These are phyloP conservation scores for Penicillium thymicola DNA, from an alignment of 2,329 filamentous ascomycete genomes.

Conservation along the genomic window DNA sequence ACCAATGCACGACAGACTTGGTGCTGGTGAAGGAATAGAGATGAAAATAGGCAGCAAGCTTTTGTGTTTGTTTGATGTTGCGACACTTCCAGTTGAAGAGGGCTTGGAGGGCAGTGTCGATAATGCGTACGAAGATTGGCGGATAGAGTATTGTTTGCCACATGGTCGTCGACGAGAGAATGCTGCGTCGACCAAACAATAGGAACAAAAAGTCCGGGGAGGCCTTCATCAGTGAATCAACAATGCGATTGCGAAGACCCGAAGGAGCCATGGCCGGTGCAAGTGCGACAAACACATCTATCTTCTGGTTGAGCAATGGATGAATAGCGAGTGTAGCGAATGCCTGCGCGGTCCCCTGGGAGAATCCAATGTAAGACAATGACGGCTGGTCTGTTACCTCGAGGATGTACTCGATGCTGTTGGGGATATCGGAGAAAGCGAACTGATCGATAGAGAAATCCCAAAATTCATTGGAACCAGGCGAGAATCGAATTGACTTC, in stretches of 20 bases:
- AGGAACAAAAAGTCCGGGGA: constrained; percentile 90
- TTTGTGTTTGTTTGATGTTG: constrained; percentile 84
- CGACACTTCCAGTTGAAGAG: constrained; percentile 84
- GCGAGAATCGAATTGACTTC: constrained; percentile 75
- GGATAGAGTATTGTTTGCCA: constrained; percentile 97
- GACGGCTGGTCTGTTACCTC: constrained; percentile 77
- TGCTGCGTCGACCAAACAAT: constrained; percentile 85
- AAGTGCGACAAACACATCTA: constrained; percentile 93
- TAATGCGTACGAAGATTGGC: constrained; percentile 82
- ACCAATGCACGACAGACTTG: constrained; percentile 98
- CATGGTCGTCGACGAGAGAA: constrained; percentile 89
- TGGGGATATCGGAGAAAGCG: constrained; percentile 93
- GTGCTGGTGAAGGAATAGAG: constrained; percentile 95
- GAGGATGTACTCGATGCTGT: constrained; percentile 89
- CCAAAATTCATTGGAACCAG: constrained; percentile 79
- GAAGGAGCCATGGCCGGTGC: constrained; percentile 96
- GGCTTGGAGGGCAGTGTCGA: constrained; percentile 76
- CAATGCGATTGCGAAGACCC: constrained; percentile 82
- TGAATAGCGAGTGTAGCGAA: constrained; percentile 93
- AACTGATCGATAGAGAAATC: constrained; percentile 99
- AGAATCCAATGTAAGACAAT: constrained; percentile 94
- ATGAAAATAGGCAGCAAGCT: constrained; percentile 92
- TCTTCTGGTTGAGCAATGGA: constrained; percentile 83
- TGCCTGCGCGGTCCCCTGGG: constrained; percentile 92
- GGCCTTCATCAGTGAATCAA: constrained; percentile 88